phyloP scores from a whole-genome alignment of 768 basidiomycete genomes.

The Multifurca ochricompacta region DNA sequence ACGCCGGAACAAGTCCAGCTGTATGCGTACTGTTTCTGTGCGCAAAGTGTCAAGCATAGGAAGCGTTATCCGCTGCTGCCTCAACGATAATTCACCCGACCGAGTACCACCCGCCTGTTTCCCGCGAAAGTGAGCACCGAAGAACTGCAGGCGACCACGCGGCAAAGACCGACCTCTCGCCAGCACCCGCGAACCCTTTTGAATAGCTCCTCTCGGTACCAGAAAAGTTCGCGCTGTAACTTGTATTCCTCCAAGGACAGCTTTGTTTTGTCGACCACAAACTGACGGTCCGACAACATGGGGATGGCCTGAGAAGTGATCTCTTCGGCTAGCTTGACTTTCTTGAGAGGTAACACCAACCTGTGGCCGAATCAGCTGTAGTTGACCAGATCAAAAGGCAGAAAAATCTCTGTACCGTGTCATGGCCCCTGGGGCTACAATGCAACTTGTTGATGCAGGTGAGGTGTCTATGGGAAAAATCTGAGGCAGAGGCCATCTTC shows the following conservation, averaged over 20 bases:
- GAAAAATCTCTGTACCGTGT: slow-evolving; percentile 46
- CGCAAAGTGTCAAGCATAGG: slow-evolving; percentile 76
- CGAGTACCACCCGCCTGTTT: slow-evolving; percentile 71
- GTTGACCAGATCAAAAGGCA: neutral
- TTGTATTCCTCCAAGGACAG: slow-evolving; percentile 52
- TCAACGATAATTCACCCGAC: slow-evolving; percentile 66
- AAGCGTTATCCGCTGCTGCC: slow-evolving; percentile 67
- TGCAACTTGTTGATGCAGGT: slow-evolving; percentile 38
- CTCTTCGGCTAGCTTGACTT: slow-evolving; percentile 53
- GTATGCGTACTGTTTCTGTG: slow-evolving; percentile 54
- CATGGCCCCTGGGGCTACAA: slow-evolving; percentile 84
- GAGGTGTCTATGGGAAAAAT: slow-evolving; percentile 31
- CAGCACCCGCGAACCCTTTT: slow-evolving; percentile 61
- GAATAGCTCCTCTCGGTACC: slow-evolving; percentile 90
- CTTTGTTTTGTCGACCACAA: slow-evolving; percentile 72
- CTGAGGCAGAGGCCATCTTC: neutral
- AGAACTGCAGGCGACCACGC: neutral
- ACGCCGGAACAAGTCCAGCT: slow-evolving; percentile 29
- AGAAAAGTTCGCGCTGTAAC: slow-evolving; percentile 77
- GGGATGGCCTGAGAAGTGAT: slow-evolving; percentile 67
- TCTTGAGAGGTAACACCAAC: slow-evolving; percentile 64
- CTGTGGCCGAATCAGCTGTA: slow-evolving; percentile 29
- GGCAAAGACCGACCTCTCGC: slow-evolving; percentile 61
- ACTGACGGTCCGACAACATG: slow-evolving; percentile 80
- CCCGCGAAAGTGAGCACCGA: neutral